Conservation (phyloP, 1,139 yeast species). For the Yueomyces sp. region DNA sequence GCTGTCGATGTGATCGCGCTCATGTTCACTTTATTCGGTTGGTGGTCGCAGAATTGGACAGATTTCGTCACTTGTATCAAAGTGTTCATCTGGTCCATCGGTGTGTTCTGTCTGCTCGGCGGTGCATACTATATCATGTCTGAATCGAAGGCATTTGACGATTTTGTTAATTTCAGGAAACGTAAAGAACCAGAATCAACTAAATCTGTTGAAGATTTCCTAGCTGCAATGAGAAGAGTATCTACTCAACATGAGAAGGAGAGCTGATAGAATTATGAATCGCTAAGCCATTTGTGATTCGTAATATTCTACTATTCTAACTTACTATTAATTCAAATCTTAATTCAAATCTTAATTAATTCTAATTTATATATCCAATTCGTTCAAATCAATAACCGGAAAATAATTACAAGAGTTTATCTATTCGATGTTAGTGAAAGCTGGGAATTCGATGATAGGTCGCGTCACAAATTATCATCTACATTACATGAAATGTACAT, state of each 20-base stretch:
- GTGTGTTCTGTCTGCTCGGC: slow-evolving; percentile 90
- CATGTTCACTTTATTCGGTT: slow-evolving; percentile 81
- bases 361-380: too few species aligned
- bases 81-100: slow-evolving; percentile 89
- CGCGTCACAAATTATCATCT: too few species aligned
- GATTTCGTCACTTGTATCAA: slow-evolving; percentile 87
- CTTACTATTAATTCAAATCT: too few species aligned
- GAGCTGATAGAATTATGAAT: slow-evolving; percentile 8
- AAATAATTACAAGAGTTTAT: too few species aligned
- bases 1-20: slow-evolving; percentile 79
- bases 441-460: too few species aligned
- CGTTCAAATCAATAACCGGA: too few species aligned
- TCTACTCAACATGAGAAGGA: slow-evolving; percentile 88
- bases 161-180: slow-evolving; percentile 83
- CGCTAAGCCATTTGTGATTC: too few species aligned
- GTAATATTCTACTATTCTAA: too few species aligned
- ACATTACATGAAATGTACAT: too few species aligned
- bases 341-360: too few species aligned
- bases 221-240: slow-evolving; percentile 93
- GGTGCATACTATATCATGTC: slow-evolving; percentile 91
- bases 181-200: slow-evolving; percentile 46
- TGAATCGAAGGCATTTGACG: slow-evolving; percentile 73
- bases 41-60: slow-evolving; percentile 97
- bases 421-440: too few species aligned
- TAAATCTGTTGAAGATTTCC: slow-evolving; percentile 86